Evolutionary conservation across 2,329 filamentous ascomycete genomes (phyloP), one percentile per base, ranked within the genome.

Genomic region (Capronia americana): DNA sequence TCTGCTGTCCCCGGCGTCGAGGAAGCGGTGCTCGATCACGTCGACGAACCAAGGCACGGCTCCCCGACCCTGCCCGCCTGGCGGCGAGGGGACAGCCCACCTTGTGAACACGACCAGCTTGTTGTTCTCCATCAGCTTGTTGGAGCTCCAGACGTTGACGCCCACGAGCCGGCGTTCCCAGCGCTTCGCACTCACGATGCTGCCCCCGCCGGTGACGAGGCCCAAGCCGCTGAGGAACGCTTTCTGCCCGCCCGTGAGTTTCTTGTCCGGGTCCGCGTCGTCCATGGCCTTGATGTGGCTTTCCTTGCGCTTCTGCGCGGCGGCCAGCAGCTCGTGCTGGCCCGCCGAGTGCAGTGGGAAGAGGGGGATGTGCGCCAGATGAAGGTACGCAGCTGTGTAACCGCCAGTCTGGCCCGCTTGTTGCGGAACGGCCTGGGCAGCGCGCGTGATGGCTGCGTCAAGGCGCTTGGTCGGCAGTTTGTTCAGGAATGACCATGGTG

Each of bases 31-130:
- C 28, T 55, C 53, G 17, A 55, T 4, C 53, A 55, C 53, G 28
- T 55, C 53, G 53, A 55, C 53, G 53, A 55, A 55, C 53, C 53
- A 55, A 28, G 28, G 53, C 28, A 53, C 26, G 10, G 53, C 4
- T 1, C 53, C 28, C 26, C 28, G 50, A 53, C 17, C 20, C 28
- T 34, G 28, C 8, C 12, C 10, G 17, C 24, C 28, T 14, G 53
- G 14, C 17, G 53, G 28, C 23, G 53, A 24, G 28, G 53, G 53
- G 14, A 55, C n/a, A 20, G 53, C 28, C 53, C 53, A 55, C 26
- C 53, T 24, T 12, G 53, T 55, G 53, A 55, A 55, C n/a, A 55
- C 28, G 28, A 55, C 23, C 26, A 55, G 53, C 17, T 55, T 55
- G 53, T 55, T 28, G 17, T 55, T 26, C 53, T 55, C 12, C 53